Base-by-base conservation (phyloP, 2,329 filamentous ascomycete genomes). In the Teratosphaeria pseudoeucalypti region DNA sequence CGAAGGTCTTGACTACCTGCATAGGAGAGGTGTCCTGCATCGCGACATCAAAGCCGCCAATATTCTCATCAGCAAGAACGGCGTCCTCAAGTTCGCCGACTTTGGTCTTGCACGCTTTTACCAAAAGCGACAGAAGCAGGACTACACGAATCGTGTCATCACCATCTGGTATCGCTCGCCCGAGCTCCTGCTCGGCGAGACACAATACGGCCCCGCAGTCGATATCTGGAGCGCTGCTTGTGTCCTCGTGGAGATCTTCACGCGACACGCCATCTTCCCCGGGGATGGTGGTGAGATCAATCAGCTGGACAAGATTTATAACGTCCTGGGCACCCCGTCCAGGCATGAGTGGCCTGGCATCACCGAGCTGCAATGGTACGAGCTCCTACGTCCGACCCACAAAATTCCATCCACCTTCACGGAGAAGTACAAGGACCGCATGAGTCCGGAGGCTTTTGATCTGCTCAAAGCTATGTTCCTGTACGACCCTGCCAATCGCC, bases 1-100 rank as follows among this genome's bases (percentile, higher is more conserved):
- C 67, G 88, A 95, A 71, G 92, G 91, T 0, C 81, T 99, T 4
- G 90, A 95, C 70, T 99, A 97, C 70, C 83, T 99, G 1, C 94
- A 99, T 72, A 86, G 87, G 54, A 83, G 91, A 39, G 91, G 94
- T n/a, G 92, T 99, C 12, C 79, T 99, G 3, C 94, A 99, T 74
- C 88, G 94, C 62, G 94, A 99, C 70, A 97, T 99, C 77, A 99
- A 99, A 75, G 94, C 94, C 1, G 94, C 94, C 60, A 99, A 99
- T 69, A 97, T 97, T 60, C 80, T 99, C 26, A 89, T 99, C 60
- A 95, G 90, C 75, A 95, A 86, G 65, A 86, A 88, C 10, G 94
- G 94, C 5, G 83, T 91, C 60, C 78, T 99, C 59, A 99, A 97
- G 73, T 82, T 96, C 62, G 94, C 94, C 34, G 94, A 99, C 73